Conservation (phyloP, 116 monocot species). For the Zostera marina region DNA sequence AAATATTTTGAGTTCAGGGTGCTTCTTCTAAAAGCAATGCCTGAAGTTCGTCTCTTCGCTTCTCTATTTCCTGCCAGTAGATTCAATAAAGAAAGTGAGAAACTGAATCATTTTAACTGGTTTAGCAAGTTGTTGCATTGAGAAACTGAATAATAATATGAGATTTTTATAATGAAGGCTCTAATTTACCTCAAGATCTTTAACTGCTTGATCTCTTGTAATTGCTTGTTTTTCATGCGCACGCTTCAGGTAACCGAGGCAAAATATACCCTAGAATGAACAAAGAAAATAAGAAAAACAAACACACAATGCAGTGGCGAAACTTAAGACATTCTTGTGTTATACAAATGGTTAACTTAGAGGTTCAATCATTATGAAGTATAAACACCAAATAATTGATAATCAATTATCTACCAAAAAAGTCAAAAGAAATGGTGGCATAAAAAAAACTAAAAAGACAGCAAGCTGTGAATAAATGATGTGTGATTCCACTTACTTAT, state of each 20-base stretch:
- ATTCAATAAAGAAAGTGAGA: background rate
- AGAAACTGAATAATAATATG: no score
- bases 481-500: no score
- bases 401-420: no score
- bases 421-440: no score
- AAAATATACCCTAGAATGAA: slow-evolving; percentile 51
- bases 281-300: background rate
- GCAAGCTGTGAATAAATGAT: no score
- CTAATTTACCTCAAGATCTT: slow-evolving; percentile 49
- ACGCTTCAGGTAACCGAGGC: slow-evolving; percentile 76
- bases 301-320: no score
- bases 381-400: no score
- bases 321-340: no score
- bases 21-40: slow-evolving; percentile 19
- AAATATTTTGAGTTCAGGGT: slow-evolving; percentile 6
- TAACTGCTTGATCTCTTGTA: slow-evolving; percentile 51
- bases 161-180: background rate
- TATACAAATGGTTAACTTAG: no score
- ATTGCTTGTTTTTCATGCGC: slow-evolving; percentile 36
- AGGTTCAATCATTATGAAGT: no score
- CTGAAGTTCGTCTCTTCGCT: slow-evolving; percentile 35
- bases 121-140: no score
- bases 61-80: slow-evolving; percentile 35
- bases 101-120: background rate
- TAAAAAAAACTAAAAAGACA: no score